Evolutionary conservation across 352 stramenopile species (phyloP).

Genomic region (Phytophthora pini): DNA sequence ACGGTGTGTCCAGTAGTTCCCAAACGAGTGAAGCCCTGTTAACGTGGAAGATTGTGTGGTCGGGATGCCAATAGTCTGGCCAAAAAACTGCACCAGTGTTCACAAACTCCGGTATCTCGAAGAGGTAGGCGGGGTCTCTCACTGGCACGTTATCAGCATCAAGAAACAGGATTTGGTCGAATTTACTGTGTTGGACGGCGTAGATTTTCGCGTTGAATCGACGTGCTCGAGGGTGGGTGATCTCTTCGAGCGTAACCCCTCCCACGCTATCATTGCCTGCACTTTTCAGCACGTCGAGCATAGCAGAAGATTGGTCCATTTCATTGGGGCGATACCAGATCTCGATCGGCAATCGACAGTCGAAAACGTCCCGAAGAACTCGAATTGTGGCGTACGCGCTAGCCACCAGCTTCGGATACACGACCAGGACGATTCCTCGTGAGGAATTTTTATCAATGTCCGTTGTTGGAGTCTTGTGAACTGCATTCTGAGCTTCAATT

Average conservation of each 20-base stretch:
- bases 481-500: constrained; percentile 6
- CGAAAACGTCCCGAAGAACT: constrained; percentile 35
- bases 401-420: constrained; percentile 69
- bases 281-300: constrained; percentile 20
- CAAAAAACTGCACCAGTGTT: constrained; percentile 65
- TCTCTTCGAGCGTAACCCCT: constrained; percentile 42
- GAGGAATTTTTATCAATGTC: neutral
- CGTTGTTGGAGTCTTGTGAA: neutral
- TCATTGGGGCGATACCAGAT: constrained; percentile 62
- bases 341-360: constrained; percentile 64
- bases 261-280: constrained; percentile 27
- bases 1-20: constrained; percentile 57
- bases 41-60: constrained; percentile 71
- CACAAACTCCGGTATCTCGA: constrained; percentile 49
- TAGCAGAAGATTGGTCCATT: constrained; percentile 13
- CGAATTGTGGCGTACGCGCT: constrained; percentile 68
- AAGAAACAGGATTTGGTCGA: constrained; percentile 70
- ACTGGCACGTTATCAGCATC: constrained; percentile 74
- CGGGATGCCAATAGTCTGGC: constrained; percentile 75
- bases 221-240: constrained; percentile 34
- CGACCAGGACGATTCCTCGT: constrained; percentile 61
- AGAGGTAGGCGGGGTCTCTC: constrained; percentile 67
- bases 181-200: constrained; percentile 61
- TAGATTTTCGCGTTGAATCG: constrained; percentile 59
- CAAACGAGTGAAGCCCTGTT: constrained; percentile 59